Evolutionary conservation across 139 green algal genomes (phyloP), one percentile per base, ranked within the genome.

Genomic region (Chlorella ohadii): DNA sequence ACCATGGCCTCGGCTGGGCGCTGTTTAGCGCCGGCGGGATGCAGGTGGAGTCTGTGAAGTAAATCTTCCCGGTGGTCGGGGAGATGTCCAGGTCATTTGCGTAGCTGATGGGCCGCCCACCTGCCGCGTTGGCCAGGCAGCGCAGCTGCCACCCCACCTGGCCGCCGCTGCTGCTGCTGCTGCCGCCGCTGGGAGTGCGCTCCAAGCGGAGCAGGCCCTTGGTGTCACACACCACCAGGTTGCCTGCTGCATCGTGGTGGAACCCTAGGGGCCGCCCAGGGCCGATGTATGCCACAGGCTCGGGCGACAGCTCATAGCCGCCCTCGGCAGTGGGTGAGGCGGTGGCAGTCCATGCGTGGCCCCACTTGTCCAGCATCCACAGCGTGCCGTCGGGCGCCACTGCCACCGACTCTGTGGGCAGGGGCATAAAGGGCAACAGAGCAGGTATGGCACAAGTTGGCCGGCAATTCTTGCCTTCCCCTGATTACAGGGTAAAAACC

Each of bases 61-160:
- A 94, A 27, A 94, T 61, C 17, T 51, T 59, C 11, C 51, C 51
- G 51, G 51, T 59, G 11, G 9, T 93, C 73, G 47, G 59, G 0
- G 74, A 82, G 34, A 94, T 87, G 75, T 90, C 86, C 12, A 94
- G 59, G 39, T 92, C 91, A 71, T 94, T 93, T 13, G 91, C 86
- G 64, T 94, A 94, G 33, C 57, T 38, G 56, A 94, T 84, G 41
- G 76, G 65, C 33, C 47, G 65, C 25, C 66, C 66, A 16, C 47
- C 66, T 4, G 66, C 79, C 1, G 6, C 56, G 38, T 82, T 82
- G 76, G 76, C 28, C 59, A 82, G 76, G 59, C 76, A 82, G 27
- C 76, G 76, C 76, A 82, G 59, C 33, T 57, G 76, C 57, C 76
- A 82, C 25, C 15, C 17, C n/a, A 17, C 55, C 12, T 39, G 11